A percentile compares a stretch with the other conserved stretches of the same genome.
phyloP scores from a whole-genome alignment of 2,329 filamentous ascomycete genomes.

The Colletotrichum horii region DNA sequence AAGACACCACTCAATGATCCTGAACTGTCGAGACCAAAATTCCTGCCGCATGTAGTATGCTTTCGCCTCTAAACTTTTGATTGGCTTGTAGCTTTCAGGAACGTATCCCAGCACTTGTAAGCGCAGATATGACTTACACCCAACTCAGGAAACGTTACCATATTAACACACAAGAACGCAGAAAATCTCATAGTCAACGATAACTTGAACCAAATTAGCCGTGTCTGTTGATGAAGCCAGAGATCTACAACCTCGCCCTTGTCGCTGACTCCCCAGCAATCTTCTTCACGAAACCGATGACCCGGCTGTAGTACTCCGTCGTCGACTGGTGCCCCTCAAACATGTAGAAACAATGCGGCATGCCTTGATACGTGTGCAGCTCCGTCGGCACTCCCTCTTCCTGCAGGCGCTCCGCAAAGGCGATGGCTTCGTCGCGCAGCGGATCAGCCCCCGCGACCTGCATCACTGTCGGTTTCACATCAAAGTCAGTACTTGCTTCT shows the following conservation, averaged over 20 bases:
- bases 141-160: fast-evolving
- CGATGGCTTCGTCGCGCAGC: constrained; percentile 42
- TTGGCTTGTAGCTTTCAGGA: neutral
- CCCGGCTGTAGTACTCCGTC: constrained; percentile 23
- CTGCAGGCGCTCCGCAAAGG: constrained; percentile 39
- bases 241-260: neutral
- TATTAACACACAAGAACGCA: neutral
- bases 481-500: neutral
- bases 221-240: neutral
- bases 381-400: constrained; percentile 35
- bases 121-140: neutral
- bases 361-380: constrained; percentile 34
- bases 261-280: neutral
- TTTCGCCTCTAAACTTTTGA: neutral
- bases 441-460: constrained; percentile 38
- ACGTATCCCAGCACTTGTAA: neutral
- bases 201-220: neutral
- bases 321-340: constrained; percentile 22
- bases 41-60: neutral
- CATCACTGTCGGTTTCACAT: constrained; percentile 32
- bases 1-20: neutral
- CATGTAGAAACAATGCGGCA: constrained; percentile 39
- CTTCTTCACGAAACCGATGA: constrained; percentile 22
- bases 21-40: neutral
- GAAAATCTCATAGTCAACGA: fast-evolving